Evolutionary conservation across 1,284 basidiomycete species (phyloP).

Genomic region (Psilocybe mexicana): DNA sequence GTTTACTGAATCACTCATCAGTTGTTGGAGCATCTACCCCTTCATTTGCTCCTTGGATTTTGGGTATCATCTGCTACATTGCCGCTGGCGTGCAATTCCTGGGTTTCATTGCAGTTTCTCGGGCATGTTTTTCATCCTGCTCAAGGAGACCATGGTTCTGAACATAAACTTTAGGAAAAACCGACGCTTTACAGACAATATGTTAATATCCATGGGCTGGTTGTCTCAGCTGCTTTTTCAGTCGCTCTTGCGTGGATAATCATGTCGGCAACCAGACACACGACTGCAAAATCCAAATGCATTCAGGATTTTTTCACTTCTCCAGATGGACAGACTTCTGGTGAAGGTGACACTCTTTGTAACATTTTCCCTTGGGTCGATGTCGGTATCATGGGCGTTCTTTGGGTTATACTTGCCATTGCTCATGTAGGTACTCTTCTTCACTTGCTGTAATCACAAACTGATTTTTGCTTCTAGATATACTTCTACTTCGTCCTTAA

Average conservation of each 20-base stretch:
- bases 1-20: conserved; percentile 33
- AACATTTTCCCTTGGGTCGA: conserved; percentile 89
- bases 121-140: conserved; percentile 41
- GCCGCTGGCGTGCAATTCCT: conserved; percentile 73
- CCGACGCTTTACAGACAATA: conserved; percentile 76
- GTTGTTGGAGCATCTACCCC: conserved; percentile 86
- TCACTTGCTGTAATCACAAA: background rate
- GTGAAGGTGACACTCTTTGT: conserved; percentile 72
- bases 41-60: conserved; percentile 69
- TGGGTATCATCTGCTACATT: conserved; percentile 76
- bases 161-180: conserved; percentile 60
- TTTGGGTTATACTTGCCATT: conserved; percentile 78
- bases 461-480: conserved; percentile 39
- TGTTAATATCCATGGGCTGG: conserved; percentile 65
- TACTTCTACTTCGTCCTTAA: conserved; percentile 74
- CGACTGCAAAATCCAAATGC: conserved; percentile 68
- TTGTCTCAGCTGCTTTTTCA: conserved; percentile 64
- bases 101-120: conserved; percentile 81
- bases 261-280: conserved; percentile 75
- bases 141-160: background rate
- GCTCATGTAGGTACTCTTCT: conserved; percentile 56
- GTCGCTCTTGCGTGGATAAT: conserved; percentile 81
- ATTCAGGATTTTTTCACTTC: conserved; percentile 59
- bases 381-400: conserved; percentile 85
- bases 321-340: conserved; percentile 32